Percentiles rank a stretch among this genome's conserved stretches.
These are phyloP conservation scores for Moricandia moricandioides DNA, from an alignment of 345 rosid species.

Conservation along the genomic window DNA sequence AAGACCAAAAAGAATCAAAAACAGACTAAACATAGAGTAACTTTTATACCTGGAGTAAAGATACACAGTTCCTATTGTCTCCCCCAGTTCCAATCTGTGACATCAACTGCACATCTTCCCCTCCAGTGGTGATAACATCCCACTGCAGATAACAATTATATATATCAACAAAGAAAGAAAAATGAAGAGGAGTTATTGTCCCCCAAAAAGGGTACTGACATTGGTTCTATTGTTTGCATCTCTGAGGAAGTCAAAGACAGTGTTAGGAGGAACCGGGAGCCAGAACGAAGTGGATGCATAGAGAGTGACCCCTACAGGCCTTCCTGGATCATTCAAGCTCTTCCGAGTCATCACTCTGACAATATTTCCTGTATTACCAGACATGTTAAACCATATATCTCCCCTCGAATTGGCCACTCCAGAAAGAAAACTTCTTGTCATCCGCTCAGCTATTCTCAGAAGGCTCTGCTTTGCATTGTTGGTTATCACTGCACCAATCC, in stretches of 20 bases:
- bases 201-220: slow-evolving; percentile 47
- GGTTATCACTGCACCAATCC: slow-evolving; percentile 50
- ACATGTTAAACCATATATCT: slow-evolving; percentile 62
- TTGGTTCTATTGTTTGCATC: slow-evolving; percentile 66
- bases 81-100: slow-evolving; percentile 83
- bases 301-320: slow-evolving; percentile 75
- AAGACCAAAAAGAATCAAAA: neutral
- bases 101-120: slow-evolving; percentile 61
- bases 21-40: slow-evolving; percentile 1
- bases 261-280: slow-evolving; percentile 69
- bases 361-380: slow-evolving; percentile 67
- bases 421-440: slow-evolving; percentile 69
- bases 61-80: slow-evolving; percentile 76
- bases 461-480: slow-evolving; percentile 65
- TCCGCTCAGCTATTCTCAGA: slow-evolving; percentile 78
- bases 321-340: slow-evolving; percentile 78
- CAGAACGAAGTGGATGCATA: slow-evolving; percentile 92
- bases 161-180: neutral
- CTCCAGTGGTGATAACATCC: slow-evolving; percentile 81
- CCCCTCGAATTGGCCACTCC: slow-evolving; percentile 70
- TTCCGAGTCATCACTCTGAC: slow-evolving; percentile 79
- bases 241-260: slow-evolving; percentile 74
- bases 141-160: slow-evolving; percentile 49
- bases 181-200: slow-evolving; percentile 9
- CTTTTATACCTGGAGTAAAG: slow-evolving; percentile 60